Evolutionary conservation across 2,329 filamentous ascomycete species (phyloP), one percentile per base, ranked within the genome.

Genomic region (Calonectria pauciramosa): DNA sequence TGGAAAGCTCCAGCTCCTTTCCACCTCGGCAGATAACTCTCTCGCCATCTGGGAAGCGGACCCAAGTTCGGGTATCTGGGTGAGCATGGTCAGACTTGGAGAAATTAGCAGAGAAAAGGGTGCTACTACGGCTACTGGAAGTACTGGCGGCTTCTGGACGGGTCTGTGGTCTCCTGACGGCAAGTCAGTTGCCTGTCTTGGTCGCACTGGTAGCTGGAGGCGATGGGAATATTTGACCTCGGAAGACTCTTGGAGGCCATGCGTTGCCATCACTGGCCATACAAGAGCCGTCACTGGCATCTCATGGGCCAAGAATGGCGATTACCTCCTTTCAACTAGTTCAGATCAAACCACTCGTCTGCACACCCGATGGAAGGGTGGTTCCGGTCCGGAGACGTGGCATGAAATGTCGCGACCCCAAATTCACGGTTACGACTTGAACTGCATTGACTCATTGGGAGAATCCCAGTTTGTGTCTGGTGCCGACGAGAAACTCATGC

Each of bases 341-440:
- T 91, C 93, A 10, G 97, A 99, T 85, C 97, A 99, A 86, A 99
- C 97, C 0, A 98, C 96, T 4, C 91, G 97, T 64, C 89, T 99
- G 26, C 95, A 96, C 83, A 94, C 95, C 1, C 88, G 93, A 81
- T 99, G 96, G 97, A 90, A 89, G 74, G 87, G 88, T 23, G 87
- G 88, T n/a, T 72, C 80, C 8, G 78, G 76, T 9, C 70, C 71
- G 6, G 76, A 80, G 34, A 95, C 95, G 14, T 99, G 97, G 97
- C 96, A 99, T 85, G 97, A 99, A 84, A 96, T 99, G 88, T 94
- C 96, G 1, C 90, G 97, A 65, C 97, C 97, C 5, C 97, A 99
- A 84, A 99, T 99, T 77, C 97, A 99, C 83, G 97, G 97, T 47
- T 99, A 99, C 84, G 96, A 99, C 84, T 90, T 99, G 70, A 99